phyloP scores from a whole-genome alignment of 768 basidiomycete genomes.

The Lactarius indigo region DNA sequence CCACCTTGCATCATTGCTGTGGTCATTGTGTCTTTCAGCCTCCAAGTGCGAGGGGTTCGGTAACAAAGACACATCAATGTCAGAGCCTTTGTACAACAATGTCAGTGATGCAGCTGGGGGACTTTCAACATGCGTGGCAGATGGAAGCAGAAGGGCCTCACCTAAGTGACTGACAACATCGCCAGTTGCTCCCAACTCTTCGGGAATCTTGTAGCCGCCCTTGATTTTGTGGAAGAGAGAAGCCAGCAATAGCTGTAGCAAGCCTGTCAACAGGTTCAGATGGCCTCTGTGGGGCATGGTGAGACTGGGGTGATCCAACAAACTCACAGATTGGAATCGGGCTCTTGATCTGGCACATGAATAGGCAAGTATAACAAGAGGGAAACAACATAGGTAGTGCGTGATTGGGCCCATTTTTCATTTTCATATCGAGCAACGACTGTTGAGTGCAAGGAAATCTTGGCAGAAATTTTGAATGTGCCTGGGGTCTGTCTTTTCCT shows the following conservation, averaged over 20 bases:
- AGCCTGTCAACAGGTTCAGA: slow-evolving; percentile 77
- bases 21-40: too few relatives aligned
- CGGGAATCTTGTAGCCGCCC: slow-evolving; percentile 68
- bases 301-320: slow-evolving; percentile 33
- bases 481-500: too few relatives aligned
- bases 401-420: neutral
- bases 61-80: slow-evolving; percentile 69
- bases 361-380: neutral
- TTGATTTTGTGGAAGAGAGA: slow-evolving; percentile 86
- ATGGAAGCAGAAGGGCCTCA: slow-evolving; percentile 31
- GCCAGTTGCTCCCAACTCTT: slow-evolving; percentile 63
- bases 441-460: too few relatives aligned
- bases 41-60: slow-evolving; percentile 84
- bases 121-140: neutral
- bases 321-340: neutral
- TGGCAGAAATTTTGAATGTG: too few relatives aligned
- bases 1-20: too few relatives aligned
- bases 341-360: neutral
- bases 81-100: slow-evolving; percentile 51
- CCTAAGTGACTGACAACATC: slow-evolving; percentile 88
- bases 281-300: slow-evolving; percentile 89
- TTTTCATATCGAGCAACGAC: slow-evolving; percentile 8
- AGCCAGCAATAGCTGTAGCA: slow-evolving; percentile 62
- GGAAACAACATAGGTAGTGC: slow-evolving; percentile 3
- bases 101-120: slow-evolving; percentile 59